Conservation (phyloP, 73 alveolate genomes). For the Effrenium voratum region DNA sequence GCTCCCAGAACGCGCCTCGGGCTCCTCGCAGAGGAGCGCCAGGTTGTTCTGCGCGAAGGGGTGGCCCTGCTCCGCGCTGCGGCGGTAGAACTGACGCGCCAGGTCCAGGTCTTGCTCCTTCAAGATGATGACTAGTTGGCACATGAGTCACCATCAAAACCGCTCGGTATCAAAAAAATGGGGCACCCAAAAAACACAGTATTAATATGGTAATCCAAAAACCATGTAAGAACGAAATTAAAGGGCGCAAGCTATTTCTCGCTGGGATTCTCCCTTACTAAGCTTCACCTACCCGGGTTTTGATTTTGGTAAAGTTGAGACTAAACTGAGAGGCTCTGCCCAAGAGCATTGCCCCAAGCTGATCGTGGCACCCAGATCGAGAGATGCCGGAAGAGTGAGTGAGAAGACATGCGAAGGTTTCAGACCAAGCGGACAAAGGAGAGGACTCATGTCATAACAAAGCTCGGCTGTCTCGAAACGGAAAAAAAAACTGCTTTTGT, state of each 20-base stretch:
- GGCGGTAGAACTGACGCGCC: slow-evolving; percentile 29
- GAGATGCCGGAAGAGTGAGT: no score
- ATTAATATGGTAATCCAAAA: neutral
- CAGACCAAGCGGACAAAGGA: no score
- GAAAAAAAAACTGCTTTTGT: no score
- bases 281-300: no score
- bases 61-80: slow-evolving; percentile 42
- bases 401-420: no score
- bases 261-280: neutral
- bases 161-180: neutral
- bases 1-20: neutral
- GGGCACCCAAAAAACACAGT: neutral
- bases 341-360: no score
- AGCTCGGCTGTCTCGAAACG: no score
- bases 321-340: no score
- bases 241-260: neutral
- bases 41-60: slow-evolving; percentile 55
- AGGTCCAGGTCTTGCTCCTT: slow-evolving; percentile 9
- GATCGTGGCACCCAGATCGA: no score
- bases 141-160: neutral
- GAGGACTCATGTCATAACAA: no score
- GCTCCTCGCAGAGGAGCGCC: slow-evolving; percentile 56
- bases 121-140: neutral
- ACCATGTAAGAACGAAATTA: neutral
- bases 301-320: no score